phyloP scores from a whole-genome alignment of 75 land plant genomes.

The Cunninghamia lanceolata region DNA sequence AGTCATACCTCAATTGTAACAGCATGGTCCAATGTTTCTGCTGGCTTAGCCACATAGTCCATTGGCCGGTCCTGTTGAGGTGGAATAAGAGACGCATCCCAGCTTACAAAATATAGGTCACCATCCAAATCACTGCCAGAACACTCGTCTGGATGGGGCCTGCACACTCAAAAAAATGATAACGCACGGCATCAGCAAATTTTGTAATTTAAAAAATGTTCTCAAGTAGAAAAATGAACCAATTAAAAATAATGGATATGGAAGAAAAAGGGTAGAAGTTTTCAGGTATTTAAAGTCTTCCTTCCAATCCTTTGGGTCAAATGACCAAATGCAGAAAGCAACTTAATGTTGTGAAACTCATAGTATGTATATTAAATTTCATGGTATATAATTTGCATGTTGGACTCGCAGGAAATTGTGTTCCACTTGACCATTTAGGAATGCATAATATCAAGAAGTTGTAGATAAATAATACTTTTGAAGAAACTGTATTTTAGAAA shows the following conservation, averaged over 20 bases:
- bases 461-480: background rate
- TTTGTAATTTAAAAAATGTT: background rate
- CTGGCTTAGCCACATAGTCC: constrained; percentile 67
- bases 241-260: background rate
- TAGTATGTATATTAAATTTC: background rate
- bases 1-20: constrained; percentile 75
- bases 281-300: background rate
- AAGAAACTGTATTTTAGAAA: no score
- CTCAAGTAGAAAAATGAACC: background rate
- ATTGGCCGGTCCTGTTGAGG: constrained; percentile 52
- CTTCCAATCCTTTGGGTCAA: background rate
- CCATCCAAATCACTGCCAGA: constrained; percentile 99
- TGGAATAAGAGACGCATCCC: constrained; percentile 84
- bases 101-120: constrained; percentile 92
- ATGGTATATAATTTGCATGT: background rate
- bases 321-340: background rate
- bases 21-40: constrained; percentile 52
- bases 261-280: background rate
- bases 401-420: background rate
- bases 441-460: background rate
- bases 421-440: background rate
- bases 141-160: constrained; percentile 98
- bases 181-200: background rate
- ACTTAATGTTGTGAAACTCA: background rate
- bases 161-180: constrained; percentile 14